Evolutionary conservation across 2,329 filamentous ascomycete genomes (phyloP), one percentile per base, ranked within the genome.

Genomic region (Lasiodiplodia citricola): DNA sequence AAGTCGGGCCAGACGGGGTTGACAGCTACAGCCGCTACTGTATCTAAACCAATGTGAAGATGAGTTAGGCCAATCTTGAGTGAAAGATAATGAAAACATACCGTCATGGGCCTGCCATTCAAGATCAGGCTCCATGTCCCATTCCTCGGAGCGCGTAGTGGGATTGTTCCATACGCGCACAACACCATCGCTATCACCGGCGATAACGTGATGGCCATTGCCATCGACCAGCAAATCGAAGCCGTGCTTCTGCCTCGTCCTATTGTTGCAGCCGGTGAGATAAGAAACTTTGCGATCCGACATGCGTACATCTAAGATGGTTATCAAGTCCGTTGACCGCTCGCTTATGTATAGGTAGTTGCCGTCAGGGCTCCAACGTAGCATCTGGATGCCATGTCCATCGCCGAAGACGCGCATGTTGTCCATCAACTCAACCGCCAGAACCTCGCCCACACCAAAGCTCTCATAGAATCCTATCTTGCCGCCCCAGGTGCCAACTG

Each of bases 261-360:
- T 44, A 7, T 82, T 83, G 4, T 76, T 74, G 4, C 84, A 69
- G 0, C 82, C 82, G 0, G 64, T 71, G 57, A 89, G 78, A 76
- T 83, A 85, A 1, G 82, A 83, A 3, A 90, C 75, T 31, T 84
- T 75, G 66, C 84, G 80, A 0, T 83, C 81, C 1, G 83, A 84
- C n/a, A 84, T 83, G 18, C 88, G 82, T 31, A 89, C 83, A 73
- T 91, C 88, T 73, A 87, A 90, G 13, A 90, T 79, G 55, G 87
- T 77, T 0, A 89, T 77, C 1, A 82, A 83, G 71, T 88, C 83
- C 66, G 86, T 87, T 68, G 83, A 82, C 23, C 88, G 81, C 74
- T 90, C 88, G 0, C 83, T 85, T 21, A 88, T 82, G 71, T 87
- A 86, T 5, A 91, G 75, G 73, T 90, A 90, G 54, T 79, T 81